phyloP scores from a whole-genome alignment of 2,329 filamentous ascomycete species.

The Volutella citrinella region DNA sequence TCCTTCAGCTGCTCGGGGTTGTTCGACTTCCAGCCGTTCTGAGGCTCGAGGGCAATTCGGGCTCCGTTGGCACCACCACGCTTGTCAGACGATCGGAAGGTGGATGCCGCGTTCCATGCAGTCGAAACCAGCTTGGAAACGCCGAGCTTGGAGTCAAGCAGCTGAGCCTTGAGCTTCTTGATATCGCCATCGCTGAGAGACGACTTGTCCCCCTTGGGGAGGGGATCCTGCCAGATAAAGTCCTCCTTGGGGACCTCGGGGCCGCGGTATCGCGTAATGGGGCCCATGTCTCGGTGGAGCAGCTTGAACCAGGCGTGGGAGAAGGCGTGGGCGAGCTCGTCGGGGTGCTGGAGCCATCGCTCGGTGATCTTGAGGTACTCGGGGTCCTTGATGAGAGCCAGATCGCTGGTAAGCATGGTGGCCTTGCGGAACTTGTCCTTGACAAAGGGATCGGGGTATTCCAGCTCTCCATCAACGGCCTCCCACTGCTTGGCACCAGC shows the following conservation, averaged over 20 bases:
- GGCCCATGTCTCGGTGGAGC: conserved; percentile 76
- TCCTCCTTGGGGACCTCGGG: conserved; percentile 70
- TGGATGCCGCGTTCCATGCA: conserved; percentile 69
- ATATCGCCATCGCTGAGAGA: conserved; percentile 62
- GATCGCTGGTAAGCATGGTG: conserved; percentile 74
- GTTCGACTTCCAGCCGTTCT: conserved; percentile 72
- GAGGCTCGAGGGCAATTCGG: conserved; percentile 70
- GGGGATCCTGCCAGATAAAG: conserved; percentile 72
- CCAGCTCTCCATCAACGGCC: conserved; percentile 64
- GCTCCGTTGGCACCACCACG: conserved; percentile 79
- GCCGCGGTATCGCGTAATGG: conserved; percentile 66
- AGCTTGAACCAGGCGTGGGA: conserved; percentile 80
- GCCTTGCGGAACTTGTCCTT: conserved; percentile 68
- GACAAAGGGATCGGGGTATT: conserved; percentile 72
- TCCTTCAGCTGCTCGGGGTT: conserved; percentile 64
- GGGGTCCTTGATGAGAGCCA: conserved; percentile 69
- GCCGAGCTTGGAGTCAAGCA: conserved; percentile 56
- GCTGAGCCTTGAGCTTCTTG: conserved; percentile 63
- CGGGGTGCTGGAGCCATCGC: conserved; percentile 65
- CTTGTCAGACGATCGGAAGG: conserved; percentile 75
- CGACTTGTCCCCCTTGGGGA: conserved; percentile 57
- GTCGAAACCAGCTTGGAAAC: conserved; percentile 60
- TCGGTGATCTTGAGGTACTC: conserved; percentile 73
- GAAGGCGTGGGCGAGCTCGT: conserved; percentile 68
- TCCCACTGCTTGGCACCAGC: conserved; percentile 76